These are phyloP conservation scores for Lichtheimia corymbifera DNA, from an alignment of 371 early-diverging fungal species.

Conservation along the genomic window DNA sequence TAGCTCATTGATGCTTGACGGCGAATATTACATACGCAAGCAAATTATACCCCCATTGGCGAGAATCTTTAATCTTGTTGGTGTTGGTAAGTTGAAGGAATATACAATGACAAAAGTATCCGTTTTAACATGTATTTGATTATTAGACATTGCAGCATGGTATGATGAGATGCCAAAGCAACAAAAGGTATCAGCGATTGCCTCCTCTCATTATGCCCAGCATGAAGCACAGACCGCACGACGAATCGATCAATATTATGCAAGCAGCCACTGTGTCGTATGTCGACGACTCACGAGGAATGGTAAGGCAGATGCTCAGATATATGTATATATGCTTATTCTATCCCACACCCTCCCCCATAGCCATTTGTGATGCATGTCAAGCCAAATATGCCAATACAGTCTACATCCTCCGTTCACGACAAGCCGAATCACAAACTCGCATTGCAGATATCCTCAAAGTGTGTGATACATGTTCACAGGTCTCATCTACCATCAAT, in stretches of 20 bases:
- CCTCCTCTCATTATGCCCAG: constrained; percentile 13
- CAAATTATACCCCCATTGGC: constrained; percentile 82
- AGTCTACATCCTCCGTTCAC: constrained; percentile 17
- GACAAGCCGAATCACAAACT: constrained; percentile 27
- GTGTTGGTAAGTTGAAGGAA: constrained; percentile 52
- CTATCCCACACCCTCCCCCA: neutral
- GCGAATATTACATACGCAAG: constrained; percentile 81
- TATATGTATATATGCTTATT: neutral
- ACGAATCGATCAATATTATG: constrained; percentile 45
- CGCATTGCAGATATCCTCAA: constrained; percentile 17
- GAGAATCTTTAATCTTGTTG: constrained; percentile 79
- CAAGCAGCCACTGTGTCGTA: constrained; percentile 40
- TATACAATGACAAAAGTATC: neutral
- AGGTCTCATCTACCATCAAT: constrained; percentile 17
- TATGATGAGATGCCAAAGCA: constrained; percentile 65
- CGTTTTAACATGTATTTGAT: neutral
- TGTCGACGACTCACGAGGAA: constrained; percentile 33
- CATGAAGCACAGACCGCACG: constrained; percentile 6
- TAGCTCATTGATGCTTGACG: constrained; percentile 65
- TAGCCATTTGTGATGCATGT: constrained; percentile 32
- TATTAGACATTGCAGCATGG: constrained; percentile 59
- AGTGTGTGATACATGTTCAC: constrained; percentile 36
- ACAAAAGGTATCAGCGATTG: constrained; percentile 34
- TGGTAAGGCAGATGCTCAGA: constrained; percentile 10
- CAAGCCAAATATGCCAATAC: constrained; percentile 13